A percentile compares a stretch with the other conserved stretches of the same genome.
Evolutionary conservation across 1,139 yeast species (phyloP).

Genomic region (Geotrichum fermentans): DNA sequence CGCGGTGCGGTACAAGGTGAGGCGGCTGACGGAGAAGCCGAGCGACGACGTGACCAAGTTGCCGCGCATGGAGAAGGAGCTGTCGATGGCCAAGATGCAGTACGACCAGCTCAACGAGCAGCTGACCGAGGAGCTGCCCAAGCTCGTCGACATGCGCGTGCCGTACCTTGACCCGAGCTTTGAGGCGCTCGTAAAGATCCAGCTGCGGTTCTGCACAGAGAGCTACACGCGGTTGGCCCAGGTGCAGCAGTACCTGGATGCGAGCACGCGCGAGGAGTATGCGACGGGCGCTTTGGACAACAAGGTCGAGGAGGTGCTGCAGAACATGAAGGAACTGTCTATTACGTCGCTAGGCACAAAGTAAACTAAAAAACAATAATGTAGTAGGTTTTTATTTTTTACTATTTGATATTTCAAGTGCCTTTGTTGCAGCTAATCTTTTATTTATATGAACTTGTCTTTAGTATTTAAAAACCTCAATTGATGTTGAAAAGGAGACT

Average conservation of each 20-base stretch:
- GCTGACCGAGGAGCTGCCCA: slow-evolving; percentile 81
- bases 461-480: no score
- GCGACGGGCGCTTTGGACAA: slow-evolving; percentile 88
- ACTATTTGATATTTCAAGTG: no score
- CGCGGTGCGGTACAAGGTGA: slow-evolving; percentile 77
- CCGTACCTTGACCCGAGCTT: slow-evolving; percentile 96
- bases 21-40: slow-evolving; percentile 85
- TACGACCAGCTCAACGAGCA: slow-evolving; percentile 81
- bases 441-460: no score
- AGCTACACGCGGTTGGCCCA: slow-evolving; percentile 93
- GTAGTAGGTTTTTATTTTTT: no score
- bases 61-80: slow-evolving; percentile 85
- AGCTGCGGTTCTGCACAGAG: slow-evolving; percentile 90
- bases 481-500: no score
- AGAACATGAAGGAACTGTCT: slow-evolving; percentile 77
- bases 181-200: slow-evolving; percentile 93
- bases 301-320: slow-evolving; percentile 74
- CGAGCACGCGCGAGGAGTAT: slow-evolving; percentile 83
- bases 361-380: background rate
- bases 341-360: slow-evolving; percentile 45
- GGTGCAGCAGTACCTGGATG: slow-evolving; percentile 90
- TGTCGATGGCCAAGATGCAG: slow-evolving; percentile 72
- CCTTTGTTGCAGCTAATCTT: no score
- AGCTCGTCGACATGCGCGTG: slow-evolving; percentile 80
- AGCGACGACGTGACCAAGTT: slow-evolving; percentile 87